Base-by-base conservation (phyloP, 2,329 filamentous ascomycete species). In the Claviceps sp. region DNA sequence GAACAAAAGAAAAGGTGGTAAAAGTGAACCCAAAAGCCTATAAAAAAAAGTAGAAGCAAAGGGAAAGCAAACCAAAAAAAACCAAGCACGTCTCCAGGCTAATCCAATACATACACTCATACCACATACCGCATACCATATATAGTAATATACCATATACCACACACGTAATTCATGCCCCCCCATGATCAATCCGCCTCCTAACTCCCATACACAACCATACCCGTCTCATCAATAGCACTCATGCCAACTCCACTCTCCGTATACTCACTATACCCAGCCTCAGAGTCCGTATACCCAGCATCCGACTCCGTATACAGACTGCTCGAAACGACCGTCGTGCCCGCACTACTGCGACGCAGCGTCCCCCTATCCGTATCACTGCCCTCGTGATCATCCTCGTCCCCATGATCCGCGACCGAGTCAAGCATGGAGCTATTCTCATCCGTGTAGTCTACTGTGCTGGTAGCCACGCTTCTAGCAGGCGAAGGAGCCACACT, bases 311-410 rank as follows among this genome's bases (percentile, higher is more conserved):
- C 65, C 5, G 60, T 64, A 55, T 64, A 69, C 61, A 59, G 62
- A 14, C 68, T 69, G 14, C 68, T 68, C 1, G 70, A 72, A 40
- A 76, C 66, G 40, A 75, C 69, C 2, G 74, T 75, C 6, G 72
- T 76, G 42, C 71, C 73, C 11, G 69, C 64, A 56, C 74, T 77
- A 42, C 68, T 70, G 52, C 74, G 65, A 43, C 76, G 67, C 53
- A 76, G 62, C 5, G 73, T 78, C 22, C 70, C 73, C 1, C 68
- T 64, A 38, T 85, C 73, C 1, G 68, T 64, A 38, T 85, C 80
- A 59, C 75, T 81, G 8, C 65, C 43, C 42, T 58, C 58, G 40
- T 52, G 55, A 6, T 13, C 19, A 11, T 44, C 42, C 4, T 13
- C 19, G 22, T 16, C n/a, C n/a, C 19, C 22, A 26, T 55, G 50